Evolutionary conservation across 2,329 filamentous ascomycete species (phyloP).

Genomic region (Nigrospora oryzae): DNA sequence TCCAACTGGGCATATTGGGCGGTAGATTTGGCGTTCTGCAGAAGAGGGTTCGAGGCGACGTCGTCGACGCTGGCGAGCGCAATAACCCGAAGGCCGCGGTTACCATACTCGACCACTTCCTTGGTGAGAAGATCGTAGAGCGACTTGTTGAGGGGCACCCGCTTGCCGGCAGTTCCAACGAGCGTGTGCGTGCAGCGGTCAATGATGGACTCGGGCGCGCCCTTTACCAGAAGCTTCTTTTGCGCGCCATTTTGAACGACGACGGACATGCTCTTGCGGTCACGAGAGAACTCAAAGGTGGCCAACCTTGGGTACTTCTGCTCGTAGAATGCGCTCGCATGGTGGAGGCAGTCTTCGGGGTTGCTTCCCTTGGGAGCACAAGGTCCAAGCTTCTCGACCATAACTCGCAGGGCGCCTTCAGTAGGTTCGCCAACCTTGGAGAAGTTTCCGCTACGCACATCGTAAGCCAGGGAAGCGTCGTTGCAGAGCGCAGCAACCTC

Average conservation of each 20-base stretch:
- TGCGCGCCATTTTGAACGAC: constrained; percentile 62
- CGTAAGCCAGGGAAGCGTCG: constrained; percentile 75
- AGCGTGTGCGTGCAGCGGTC: constrained; percentile 83
- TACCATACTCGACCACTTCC: constrained; percentile 85
- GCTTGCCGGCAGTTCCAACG: constrained; percentile 70
- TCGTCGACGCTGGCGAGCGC: constrained; percentile 81
- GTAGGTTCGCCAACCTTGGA: constrained; percentile 89
- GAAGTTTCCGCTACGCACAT: constrained; percentile 65
- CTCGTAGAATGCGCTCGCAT: constrained; percentile 80
- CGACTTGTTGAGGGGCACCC: constrained; percentile 61
- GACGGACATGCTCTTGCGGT: constrained; percentile 99
- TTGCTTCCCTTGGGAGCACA: constrained; percentile 48
- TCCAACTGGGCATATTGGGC: constrained; percentile 80
- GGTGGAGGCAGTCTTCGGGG: constrained; percentile 63
- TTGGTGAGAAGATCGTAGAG: constrained; percentile 63
- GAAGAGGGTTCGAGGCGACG: constrained; percentile 59
- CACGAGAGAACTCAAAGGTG: constrained; percentile 93
- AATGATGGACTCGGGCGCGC: constrained; percentile 88
- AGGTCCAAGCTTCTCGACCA: constrained; percentile 92
- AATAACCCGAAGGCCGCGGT: constrained; percentile 87
- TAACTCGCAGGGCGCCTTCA: constrained; percentile 81
- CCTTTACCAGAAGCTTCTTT: constrained; percentile 88
- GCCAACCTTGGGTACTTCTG: constrained; percentile 64
- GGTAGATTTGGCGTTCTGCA: constrained; percentile 70
- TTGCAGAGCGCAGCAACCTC: constrained; percentile 77